Evolutionary conservation across 2,329 filamentous ascomycete genomes (phyloP), one percentile per base, ranked within the genome.

Genomic region (Epichloe sylvatica): DNA sequence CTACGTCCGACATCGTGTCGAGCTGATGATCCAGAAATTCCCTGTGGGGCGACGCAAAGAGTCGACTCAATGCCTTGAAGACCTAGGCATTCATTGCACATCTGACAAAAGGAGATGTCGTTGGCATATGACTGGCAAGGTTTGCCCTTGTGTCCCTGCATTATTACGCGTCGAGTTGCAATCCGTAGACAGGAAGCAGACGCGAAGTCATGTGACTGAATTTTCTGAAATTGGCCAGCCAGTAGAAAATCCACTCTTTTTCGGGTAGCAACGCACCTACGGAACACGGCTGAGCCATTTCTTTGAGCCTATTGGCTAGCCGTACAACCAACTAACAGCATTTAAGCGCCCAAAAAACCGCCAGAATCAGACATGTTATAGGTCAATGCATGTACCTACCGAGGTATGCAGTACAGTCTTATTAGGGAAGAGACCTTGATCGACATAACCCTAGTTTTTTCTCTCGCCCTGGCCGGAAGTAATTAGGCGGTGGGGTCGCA

Each of bases 151-250:
- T 13, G 36, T 15, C 36, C n/a, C n/a, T 15, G 35, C 5, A 21
- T 25, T 13, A 41, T 41, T 21, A 41, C 39, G 39, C 39, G 39
- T 41, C n/a, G 11, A 37, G 13, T 37, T 39, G 15, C 37, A 8
- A 11, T 4, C 30, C 30, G n/a, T 5, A 17, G 45, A 37, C 23
- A 41, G 4, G 30, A 25, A n/a, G 21, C 11, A 44, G 45, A 40
- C 51, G 38, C 51, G 49, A 49, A 21, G 39, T 51, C 51, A 53
- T 41, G 51, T 53, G 51, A 49, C 25, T 7, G 3, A 7, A 8
- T 21, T 8, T 15, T 11, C 19, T 35, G 11, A 4, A 33, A 17
- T 25, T n/a, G 15, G n/a, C 7, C 7, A 37, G 35, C 35, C 12
- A 37, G 35, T 9, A 9, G 25, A 30, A 8, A 2, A 30, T 30